Conservation (phyloP, 352 stramenopile species). For the Globisporangium cederbergense region DNA sequence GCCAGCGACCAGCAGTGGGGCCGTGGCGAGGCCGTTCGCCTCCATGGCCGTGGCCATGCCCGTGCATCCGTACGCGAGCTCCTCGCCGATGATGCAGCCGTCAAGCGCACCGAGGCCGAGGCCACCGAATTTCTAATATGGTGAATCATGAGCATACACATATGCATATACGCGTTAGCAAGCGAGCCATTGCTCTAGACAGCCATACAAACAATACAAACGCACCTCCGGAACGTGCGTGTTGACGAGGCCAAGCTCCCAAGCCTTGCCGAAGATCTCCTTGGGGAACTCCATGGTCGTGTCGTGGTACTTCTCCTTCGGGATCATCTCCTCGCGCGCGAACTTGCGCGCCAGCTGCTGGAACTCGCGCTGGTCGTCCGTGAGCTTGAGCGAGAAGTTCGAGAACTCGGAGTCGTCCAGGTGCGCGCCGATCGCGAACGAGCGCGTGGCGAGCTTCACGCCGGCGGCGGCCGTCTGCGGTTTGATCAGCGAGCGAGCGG, state of each 20-base stretch:
- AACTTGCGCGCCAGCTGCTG: constrained; percentile 86
- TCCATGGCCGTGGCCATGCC: constrained; percentile 91
- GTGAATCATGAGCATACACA: too few species aligned
- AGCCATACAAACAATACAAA: not conserved
- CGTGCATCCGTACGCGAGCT: constrained; percentile 90
- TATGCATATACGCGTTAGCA: not conserved
- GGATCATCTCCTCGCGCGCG: constrained; percentile 88
- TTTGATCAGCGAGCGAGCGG: constrained; percentile 14
- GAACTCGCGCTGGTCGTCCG: constrained; percentile 86
- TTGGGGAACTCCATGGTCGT: constrained; percentile 83
- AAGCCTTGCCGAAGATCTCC: constrained; percentile 87
- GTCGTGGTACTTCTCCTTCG: constrained; percentile 81
- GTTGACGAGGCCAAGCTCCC: constrained; percentile 88
- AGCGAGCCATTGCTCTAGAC: not conserved
- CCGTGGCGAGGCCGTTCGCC: constrained; percentile 80
- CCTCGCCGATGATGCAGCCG: constrained; percentile 84
- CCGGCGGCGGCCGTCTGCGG: not conserved
- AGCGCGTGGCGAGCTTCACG: constrained; percentile 19
- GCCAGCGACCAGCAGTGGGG: constrained; percentile 80
- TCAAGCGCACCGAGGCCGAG: constrained; percentile 77
- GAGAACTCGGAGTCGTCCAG: constrained; percentile 50
- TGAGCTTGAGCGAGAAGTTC: constrained; percentile 77
- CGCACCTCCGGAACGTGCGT: constrained; percentile 69
- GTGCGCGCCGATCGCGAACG: constrained; percentile 38
- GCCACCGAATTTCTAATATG: constrained; percentile 63